phyloP scores from a whole-genome alignment of 1,284 basidiomycete genomes.

The Boletellus deceptivus region DNA sequence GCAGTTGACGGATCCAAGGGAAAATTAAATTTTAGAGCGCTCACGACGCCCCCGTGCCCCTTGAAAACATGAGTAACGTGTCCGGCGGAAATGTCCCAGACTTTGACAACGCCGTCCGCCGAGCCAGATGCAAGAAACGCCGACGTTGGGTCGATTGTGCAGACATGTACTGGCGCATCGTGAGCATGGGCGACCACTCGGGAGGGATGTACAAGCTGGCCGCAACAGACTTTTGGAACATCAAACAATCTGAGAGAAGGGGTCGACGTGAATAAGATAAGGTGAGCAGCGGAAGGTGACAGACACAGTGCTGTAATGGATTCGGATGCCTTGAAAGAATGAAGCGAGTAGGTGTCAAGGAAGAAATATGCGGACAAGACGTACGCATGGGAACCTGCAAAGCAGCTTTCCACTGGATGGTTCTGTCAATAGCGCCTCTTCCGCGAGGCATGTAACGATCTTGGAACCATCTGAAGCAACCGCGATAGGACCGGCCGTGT shows the following conservation, averaged over 20 bases:
- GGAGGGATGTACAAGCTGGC: conserved; percentile 56
- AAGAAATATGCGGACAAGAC: conserved; percentile 33
- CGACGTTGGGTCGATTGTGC: conserved; percentile 80
- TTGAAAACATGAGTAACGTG: conserved; percentile 95
- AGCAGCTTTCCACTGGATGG: conserved; percentile 72
- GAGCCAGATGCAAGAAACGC: conserved; percentile 93
- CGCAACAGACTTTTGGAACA: conserved; percentile 48
- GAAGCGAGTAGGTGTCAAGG: conserved; percentile 4
- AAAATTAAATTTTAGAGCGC: conserved; percentile 82
- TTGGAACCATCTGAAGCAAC: conserved; percentile 76
- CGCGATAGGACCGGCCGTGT: conserved; percentile 85
- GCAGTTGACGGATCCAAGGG: conserved; percentile 54
- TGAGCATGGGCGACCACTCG: conserved; percentile 83
- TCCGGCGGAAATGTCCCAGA: conserved; percentile 89
- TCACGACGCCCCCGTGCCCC: conserved; percentile 95
- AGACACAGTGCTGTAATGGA: conserved; percentile 63
- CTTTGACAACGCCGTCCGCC: conserved; percentile 94
- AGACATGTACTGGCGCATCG: conserved; percentile 91
- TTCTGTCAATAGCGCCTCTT: conserved; percentile 84
- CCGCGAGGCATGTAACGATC: conserved; percentile 84
- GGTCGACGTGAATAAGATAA: conserved; percentile 68
- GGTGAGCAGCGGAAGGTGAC: conserved; percentile 59
- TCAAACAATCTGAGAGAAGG: conserved; percentile 69
- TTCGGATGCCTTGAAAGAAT: conserved; percentile 57
- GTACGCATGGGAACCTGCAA: conserved; percentile 78